phyloP scores from a whole-genome alignment of 2,329 filamentous ascomycete genomes.

The Botrytis elliptica region DNA sequence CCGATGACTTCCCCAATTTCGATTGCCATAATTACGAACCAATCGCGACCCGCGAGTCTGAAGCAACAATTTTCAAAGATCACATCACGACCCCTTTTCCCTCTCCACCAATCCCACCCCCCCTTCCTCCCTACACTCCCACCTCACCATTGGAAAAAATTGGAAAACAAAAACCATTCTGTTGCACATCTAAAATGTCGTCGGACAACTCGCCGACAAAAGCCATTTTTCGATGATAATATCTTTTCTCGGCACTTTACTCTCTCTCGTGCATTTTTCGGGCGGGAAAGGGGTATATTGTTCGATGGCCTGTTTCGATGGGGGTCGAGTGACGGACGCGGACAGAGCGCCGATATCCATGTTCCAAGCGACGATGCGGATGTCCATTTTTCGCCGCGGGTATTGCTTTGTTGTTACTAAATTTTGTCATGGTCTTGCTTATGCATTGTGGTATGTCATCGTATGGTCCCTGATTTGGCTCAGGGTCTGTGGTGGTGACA shows the following conservation, averaged over 20 bases:
- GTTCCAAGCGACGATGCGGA: neutral
- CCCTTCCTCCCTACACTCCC: too few relatives aligned
- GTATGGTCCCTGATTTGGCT: neutral
- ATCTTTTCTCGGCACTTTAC: neutral
- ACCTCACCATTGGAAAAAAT: neutral
- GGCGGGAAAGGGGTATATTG: neutral
- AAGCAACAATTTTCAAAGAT: neutral
- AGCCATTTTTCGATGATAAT: neutral
- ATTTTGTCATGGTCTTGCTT: neutral
- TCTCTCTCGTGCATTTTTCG: neutral
- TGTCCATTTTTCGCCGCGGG: neutral
- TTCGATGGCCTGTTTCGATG: neutral
- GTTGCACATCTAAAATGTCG: conserved; percentile 2
- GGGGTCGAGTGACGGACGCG: neutral
- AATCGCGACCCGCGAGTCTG: neutral
- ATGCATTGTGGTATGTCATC: neutral
- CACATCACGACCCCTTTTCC: neutral
- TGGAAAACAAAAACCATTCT: neutral
- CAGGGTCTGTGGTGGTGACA: neutral
- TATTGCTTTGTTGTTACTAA: neutral
- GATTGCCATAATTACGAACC: neutral
- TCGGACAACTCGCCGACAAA: conserved; percentile 5
- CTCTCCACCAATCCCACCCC: neutral
- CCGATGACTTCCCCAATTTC: neutral
- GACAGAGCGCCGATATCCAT: neutral